phyloP scores from a whole-genome alignment of 345 rosid genomes.

The Iberis pinnata region DNA sequence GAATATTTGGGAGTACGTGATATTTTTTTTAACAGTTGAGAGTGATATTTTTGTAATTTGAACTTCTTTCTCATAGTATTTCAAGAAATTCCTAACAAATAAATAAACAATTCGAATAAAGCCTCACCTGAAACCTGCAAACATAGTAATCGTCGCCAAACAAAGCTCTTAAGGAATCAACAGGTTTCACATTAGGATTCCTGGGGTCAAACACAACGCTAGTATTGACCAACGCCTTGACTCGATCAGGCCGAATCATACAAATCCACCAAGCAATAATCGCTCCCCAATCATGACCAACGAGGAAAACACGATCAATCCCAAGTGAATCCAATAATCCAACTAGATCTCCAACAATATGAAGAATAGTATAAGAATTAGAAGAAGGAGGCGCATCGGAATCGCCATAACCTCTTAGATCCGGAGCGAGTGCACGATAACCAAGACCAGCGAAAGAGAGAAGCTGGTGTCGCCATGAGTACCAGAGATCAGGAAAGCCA shows the following conservation, averaged over 20 bases:
- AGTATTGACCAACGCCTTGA: constrained; percentile 51
- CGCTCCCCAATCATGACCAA: constrained; percentile 84
- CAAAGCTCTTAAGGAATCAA: constrained; percentile 41
- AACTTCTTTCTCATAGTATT: no score
- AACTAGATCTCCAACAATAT: constrained; percentile 55
- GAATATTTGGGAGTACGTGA: no score
- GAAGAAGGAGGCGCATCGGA: constrained; percentile 46
- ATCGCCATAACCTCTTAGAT: constrained; percentile 75
- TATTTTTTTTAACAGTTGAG: no score
- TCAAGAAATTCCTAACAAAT: no score
- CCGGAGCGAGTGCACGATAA: constrained; percentile 64
- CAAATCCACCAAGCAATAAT: constrained; percentile 69
- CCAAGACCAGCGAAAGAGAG: no score
- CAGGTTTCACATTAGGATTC: constrained; percentile 47
- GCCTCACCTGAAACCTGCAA: constrained; percentile 92
- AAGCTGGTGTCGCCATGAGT: constrained; percentile 84
- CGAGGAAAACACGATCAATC: constrained; percentile 51
- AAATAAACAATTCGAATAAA: no score
- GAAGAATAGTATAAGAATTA: constrained; percentile 53
- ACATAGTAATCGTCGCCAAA: constrained; percentile 80
- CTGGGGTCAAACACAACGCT: constrained; percentile 68
- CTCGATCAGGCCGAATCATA: constrained; percentile 58
- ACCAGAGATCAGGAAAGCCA: constrained; percentile 88
- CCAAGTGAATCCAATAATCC: constrained; percentile 51
- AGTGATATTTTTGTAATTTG: no score